phyloP scores from a whole-genome alignment of 768 basidiomycete species.

The Mycena galopus region DNA sequence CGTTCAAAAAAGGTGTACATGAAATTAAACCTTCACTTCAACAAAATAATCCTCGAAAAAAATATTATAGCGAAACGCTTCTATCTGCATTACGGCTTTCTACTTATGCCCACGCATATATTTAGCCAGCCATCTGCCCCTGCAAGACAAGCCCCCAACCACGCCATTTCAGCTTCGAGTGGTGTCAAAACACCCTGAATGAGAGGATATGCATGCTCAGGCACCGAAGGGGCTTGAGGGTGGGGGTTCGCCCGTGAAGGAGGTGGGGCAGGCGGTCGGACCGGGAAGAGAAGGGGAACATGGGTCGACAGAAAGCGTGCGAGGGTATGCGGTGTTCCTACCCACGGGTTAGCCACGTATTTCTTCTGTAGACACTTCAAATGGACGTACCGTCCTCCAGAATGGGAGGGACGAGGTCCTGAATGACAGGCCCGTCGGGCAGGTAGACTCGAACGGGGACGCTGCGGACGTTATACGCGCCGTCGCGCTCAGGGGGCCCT shows the following conservation, averaged over 20 bases:
- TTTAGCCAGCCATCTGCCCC: constrained; percentile 98
- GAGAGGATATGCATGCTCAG: constrained; percentile 79
- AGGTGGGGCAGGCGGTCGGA: constrained; percentile 58
- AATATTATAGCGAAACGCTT: neutral
- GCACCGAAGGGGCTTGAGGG: constrained; percentile 49
- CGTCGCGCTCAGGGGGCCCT: constrained; percentile 75
- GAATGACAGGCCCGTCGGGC: constrained; percentile 90
- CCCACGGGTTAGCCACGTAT: constrained; percentile 19
- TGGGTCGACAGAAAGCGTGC: constrained; percentile 75
- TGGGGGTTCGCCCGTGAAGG: constrained; percentile 57
- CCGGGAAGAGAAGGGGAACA: constrained; percentile 84
- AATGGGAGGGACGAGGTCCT: constrained; percentile 88
- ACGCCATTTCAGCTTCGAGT: constrained; percentile 90
- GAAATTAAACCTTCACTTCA: too few relatives aligned
- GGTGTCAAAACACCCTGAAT: constrained; percentile 90
- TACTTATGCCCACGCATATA: too few relatives aligned
- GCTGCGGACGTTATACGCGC: constrained; percentile 88
- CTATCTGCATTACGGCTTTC: too few relatives aligned
- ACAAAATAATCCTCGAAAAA: constrained; percentile 12
- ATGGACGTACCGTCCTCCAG: constrained; percentile 77
- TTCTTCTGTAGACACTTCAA: neutral
- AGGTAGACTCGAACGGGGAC: constrained; percentile 92
- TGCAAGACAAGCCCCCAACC: constrained; percentile 92
- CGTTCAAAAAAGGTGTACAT: too few relatives aligned
- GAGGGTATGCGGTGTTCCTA: constrained; percentile 83